Evolutionary conservation across 805 yeast species (phyloP).

Genomic region (Nakazawaea ishiwadae): DNA sequence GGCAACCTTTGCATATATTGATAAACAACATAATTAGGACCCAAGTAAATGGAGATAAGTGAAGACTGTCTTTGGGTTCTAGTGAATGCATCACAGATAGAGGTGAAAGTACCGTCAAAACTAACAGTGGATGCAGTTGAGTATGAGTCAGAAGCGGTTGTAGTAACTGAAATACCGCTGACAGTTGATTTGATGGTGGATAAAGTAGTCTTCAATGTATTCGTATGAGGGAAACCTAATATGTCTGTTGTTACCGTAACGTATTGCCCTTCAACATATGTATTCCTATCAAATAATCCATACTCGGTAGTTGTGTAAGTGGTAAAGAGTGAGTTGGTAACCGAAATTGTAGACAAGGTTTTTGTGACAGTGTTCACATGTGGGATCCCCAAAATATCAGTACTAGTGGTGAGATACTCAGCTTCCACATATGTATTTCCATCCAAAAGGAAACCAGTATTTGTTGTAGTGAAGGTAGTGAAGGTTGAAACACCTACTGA

Average conservation of each 20-base stretch:
- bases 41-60: neutral
- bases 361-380: neutral
- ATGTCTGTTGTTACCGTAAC: too few relatives aligned
- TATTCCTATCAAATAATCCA: too few relatives aligned
- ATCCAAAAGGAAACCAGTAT: neutral
- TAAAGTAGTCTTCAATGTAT: too few relatives aligned
- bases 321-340: neutral
- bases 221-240: too few relatives aligned
- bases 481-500: neutral
- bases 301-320: too few relatives aligned
- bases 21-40: neutral
- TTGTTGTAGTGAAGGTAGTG: neutral
- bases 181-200: too few relatives aligned
- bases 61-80: neutral
- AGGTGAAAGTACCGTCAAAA: neutral
- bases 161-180: too few relatives aligned
- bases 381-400: neutral
- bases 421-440: neutral
- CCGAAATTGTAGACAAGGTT: neutral
- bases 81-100: neutral
- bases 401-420: neutral
- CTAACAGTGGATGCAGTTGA: neutral
- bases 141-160: neutral
- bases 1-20: neutral
- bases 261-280: too few relatives aligned